Conservation (phyloP, 495 filamentous ascomycete genomes). For the Trichoderma asperelloides region DNA sequence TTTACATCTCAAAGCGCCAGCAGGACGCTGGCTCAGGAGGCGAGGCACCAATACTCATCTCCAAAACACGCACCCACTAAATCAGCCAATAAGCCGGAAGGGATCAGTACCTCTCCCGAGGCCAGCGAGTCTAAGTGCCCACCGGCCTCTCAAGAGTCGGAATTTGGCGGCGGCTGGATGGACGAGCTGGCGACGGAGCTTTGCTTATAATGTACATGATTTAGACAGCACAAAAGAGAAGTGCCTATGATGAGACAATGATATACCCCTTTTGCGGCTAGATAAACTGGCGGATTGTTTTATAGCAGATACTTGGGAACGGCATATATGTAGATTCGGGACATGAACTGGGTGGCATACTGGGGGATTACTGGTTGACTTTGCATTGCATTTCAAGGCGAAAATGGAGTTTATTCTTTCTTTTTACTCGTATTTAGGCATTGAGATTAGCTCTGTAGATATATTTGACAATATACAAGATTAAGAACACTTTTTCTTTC, state of each 20-base stretch:
- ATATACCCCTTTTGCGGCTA: not conserved
- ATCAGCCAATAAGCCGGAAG: not conserved
- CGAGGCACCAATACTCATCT: not conserved
- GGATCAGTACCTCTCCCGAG: slow-evolving; percentile 1
- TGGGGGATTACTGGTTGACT: not conserved
- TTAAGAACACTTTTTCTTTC: not conserved
- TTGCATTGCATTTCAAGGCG: not conserved
- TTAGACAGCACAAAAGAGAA: not conserved
- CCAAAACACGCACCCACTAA: not conserved
- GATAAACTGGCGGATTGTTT: not conserved
- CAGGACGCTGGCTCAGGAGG: not conserved
- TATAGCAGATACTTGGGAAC: not conserved
- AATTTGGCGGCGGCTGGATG: slow-evolving; percentile 31
- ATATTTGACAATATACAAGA: not conserved
- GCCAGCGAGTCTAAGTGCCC: not conserved
- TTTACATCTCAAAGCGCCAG: not conserved
- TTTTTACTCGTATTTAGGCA: not conserved
- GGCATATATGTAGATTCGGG: not conserved
- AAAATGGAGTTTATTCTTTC: not conserved
- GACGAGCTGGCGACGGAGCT: slow-evolving; percentile 17
- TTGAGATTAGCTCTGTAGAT: not conserved
- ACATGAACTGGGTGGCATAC: not conserved
- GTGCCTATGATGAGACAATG: not conserved
- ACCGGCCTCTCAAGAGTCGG: slow-evolving; percentile 29
- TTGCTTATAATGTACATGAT: not conserved